Evolutionary conservation across 768 basidiomycete species (phyloP).

Genomic region (Albatrellus ellisii): DNA sequence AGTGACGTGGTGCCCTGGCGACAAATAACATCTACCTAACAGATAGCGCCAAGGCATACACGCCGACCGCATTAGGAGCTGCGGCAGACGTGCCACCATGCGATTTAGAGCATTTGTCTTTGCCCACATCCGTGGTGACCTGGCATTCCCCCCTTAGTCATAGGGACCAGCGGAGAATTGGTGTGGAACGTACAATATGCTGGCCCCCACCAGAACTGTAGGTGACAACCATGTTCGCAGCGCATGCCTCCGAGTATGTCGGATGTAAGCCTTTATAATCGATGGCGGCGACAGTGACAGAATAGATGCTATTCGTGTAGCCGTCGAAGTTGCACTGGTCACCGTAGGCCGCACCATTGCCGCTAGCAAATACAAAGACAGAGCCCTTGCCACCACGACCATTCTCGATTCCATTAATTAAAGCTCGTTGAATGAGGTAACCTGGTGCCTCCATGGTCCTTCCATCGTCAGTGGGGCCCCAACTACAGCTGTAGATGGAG

Average conservation of each 20-base stretch:
- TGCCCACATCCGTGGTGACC: conserved; percentile 92
- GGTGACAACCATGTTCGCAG: conserved; percentile 93
- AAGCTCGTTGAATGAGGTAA: conserved; percentile 84
- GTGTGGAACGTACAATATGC: conserved; percentile 58
- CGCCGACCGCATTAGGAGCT: conserved; percentile 91
- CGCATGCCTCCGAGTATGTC: conserved; percentile 94
- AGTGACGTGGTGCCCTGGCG: too few species aligned
- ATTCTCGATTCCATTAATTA: conserved; percentile 85
- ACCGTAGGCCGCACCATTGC: conserved; percentile 81
- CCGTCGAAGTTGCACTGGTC: conserved; percentile 99
- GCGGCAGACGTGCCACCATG: conserved; percentile 98
- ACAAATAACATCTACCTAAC: conserved; percentile 47
- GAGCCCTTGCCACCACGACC: conserved; percentile 86
- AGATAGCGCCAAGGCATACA: conserved; percentile 82
- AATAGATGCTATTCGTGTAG: conserved; percentile 96
- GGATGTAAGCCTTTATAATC: conserved; percentile 92
- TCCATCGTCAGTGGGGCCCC: conserved; percentile 97
- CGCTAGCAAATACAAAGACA: conserved; percentile 93
- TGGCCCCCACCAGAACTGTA: conserved; percentile 92
- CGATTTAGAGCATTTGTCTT: conserved; percentile 60
- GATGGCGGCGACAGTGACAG: conserved; percentile 90
- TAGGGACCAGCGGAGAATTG: conserved; percentile 1
- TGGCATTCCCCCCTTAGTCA: conserved; percentile 21
- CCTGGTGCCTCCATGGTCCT: conserved; percentile 88
- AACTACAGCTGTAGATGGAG: conserved; percentile 91